A percentile compares a stretch with the other conserved stretches of the same genome.
phyloP scores from a whole-genome alignment of 805 yeast species.

The Sugiyamaella smithiae region DNA sequence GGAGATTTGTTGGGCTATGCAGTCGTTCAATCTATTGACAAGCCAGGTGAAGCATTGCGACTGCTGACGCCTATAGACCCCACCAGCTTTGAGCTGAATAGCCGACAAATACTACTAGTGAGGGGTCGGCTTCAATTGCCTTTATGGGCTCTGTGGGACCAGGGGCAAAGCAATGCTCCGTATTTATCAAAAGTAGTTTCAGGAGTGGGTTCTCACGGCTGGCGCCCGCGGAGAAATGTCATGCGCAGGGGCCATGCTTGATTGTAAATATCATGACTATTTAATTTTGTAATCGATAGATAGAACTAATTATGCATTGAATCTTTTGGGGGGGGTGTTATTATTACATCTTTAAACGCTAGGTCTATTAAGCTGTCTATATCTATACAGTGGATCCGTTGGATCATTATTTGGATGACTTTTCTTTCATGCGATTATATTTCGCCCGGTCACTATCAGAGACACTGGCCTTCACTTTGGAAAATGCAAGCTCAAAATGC shows the following conservation, averaged over 20 bases:
- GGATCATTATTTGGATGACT: background rate
- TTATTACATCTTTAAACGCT: too few species aligned
- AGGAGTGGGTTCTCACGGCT: conserved; percentile 17
- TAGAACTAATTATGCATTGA: conserved; percentile 1
- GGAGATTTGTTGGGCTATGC: conserved; percentile 49
- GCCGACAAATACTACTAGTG: conserved; percentile 43
- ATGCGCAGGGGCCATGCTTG: conserved; percentile 12
- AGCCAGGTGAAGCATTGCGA: conserved; percentile 41
- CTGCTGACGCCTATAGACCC: conserved; percentile 47
- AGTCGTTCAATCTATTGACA: conserved; percentile 65
- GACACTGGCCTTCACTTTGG: conserved; percentile 82
- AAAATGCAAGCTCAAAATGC: conserved; percentile 72
- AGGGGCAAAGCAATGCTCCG: conserved; percentile 37
- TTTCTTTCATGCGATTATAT: conserved; percentile 49
- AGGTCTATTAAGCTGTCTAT: too few species aligned
- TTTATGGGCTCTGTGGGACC: conserved; percentile 45
- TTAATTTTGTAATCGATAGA: too few species aligned
- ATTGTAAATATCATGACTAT: too few species aligned
- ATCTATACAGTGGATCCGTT: too few species aligned
- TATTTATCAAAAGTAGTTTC: conserved; percentile 35
- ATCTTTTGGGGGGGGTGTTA: too few species aligned
- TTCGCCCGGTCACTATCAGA: conserved; percentile 77
- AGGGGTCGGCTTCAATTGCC: conserved; percentile 71
- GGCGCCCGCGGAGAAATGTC: conserved; percentile 20
- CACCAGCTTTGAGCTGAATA: conserved; percentile 32